Percentiles rank a stretch among this genome's conserved stretches.
These are phyloP conservation scores for Crithidia expoeki DNA, from an alignment of 208 protist species.

Conservation along the genomic window DNA sequence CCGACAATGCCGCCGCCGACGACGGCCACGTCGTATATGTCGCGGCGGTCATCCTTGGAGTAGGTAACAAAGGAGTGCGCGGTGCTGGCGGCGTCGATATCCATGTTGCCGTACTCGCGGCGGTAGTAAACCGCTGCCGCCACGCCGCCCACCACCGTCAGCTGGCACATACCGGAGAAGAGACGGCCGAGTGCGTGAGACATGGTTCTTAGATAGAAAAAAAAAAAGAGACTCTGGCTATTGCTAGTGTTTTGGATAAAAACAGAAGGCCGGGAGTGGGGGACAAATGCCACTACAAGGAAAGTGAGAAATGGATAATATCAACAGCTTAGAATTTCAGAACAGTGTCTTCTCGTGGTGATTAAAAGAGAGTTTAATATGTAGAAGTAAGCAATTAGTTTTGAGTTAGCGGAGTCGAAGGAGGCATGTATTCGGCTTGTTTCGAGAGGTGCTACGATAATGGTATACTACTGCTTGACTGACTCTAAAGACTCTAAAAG, in stretches of 20 bases:
- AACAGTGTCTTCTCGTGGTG: too few relatives aligned
- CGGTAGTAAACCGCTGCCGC: constrained; percentile 54
- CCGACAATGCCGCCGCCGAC: constrained; percentile 91
- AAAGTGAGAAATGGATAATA: too few relatives aligned
- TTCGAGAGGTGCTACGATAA: too few relatives aligned
- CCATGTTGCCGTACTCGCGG: constrained; percentile 47
- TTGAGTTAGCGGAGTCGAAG: too few relatives aligned
- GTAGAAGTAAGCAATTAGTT: too few relatives aligned
- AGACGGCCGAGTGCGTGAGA: constrained; percentile 12
- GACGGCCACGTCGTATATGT: constrained; percentile 89
- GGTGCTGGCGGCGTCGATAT: constrained; percentile 34
- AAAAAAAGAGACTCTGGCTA: not conserved
- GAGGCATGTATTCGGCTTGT: too few relatives aligned
- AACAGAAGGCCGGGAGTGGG: not conserved
- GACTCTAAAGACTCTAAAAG: too few relatives aligned
- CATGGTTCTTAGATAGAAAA: not conserved
- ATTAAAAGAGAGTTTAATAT: too few relatives aligned
- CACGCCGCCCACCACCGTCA: constrained; percentile 45
- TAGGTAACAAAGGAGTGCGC: constrained; percentile 46
- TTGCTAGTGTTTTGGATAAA: not conserved
- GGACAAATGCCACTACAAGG: not conserved
- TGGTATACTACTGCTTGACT: too few relatives aligned
- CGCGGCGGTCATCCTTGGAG: constrained; percentile 43
- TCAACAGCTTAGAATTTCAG: too few relatives aligned
- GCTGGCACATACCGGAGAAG: constrained; percentile 38